Conservation (phyloP, 1,284 basidiomycete species). For the Ceratobasidium papillatum region DNA sequence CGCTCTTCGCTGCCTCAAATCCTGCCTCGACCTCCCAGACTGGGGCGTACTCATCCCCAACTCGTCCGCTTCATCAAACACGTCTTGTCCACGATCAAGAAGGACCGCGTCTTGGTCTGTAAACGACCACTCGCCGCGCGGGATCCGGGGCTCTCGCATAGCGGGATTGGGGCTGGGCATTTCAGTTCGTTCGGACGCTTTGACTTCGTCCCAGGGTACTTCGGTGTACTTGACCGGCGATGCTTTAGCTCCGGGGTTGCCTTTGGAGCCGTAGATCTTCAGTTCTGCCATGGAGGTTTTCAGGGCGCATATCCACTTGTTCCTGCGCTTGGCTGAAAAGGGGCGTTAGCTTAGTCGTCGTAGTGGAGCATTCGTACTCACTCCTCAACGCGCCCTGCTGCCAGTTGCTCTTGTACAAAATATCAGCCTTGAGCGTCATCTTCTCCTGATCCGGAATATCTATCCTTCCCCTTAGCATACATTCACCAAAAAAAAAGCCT, state of each 20-base stretch:
- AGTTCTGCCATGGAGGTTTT: slow-evolving; percentile 76
- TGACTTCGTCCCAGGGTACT: slow-evolving; percentile 74
- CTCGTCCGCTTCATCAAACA: slow-evolving; percentile 64
- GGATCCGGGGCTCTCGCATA: slow-evolving; percentile 44
- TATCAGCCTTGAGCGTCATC: slow-evolving; percentile 81
- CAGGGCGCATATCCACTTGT: slow-evolving; percentile 91
- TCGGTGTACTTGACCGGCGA: slow-evolving; percentile 69
- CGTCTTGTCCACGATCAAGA: slow-evolving; percentile 59
- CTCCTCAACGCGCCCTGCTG: slow-evolving; percentile 82
- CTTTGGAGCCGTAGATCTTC: slow-evolving; percentile 78
- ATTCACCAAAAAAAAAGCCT: not conserved
- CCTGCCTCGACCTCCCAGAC: slow-evolving; percentile 5
- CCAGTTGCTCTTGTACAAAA: slow-evolving; percentile 92
- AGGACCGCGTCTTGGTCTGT: slow-evolving; percentile 62
- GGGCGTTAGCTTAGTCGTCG: not conserved
- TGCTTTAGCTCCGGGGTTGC: slow-evolving; percentile 66
- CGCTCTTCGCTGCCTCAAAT: slow-evolving; percentile 16
- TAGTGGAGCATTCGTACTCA: slow-evolving; percentile 48
- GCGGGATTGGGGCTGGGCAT: slow-evolving; percentile 47
- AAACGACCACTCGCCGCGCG: slow-evolving; percentile 49
- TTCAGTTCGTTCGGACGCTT: slow-evolving; percentile 55
- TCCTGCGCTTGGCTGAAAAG: slow-evolving; percentile 72
- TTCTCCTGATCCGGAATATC: slow-evolving; percentile 86
- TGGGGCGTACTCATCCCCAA: slow-evolving; percentile 33
- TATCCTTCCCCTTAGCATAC: slow-evolving; percentile 47